Evolutionary conservation across 2,329 filamentous ascomycete genomes (phyloP).

Genomic region (Hypoxylon sp.): DNA sequence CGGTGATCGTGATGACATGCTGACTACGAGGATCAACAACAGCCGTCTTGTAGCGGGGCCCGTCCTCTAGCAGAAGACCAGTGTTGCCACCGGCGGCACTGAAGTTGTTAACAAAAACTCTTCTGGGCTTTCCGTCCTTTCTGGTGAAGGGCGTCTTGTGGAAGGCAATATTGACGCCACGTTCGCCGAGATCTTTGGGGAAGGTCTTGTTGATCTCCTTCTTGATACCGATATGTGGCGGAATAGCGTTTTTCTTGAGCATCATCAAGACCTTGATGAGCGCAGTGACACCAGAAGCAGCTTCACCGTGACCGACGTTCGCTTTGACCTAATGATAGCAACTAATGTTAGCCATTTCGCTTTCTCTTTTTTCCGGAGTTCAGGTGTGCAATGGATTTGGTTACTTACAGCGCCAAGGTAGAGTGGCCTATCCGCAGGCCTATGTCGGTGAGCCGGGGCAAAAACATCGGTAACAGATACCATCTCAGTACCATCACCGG

Average conservation of each 20-base stretch:
- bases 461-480: conserved; percentile 74
- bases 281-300: conserved; percentile 72
- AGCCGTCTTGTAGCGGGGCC: conserved; percentile 56
- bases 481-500: conserved; percentile 87
- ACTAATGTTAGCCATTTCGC: background rate
- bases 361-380: background rate
- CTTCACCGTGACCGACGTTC: conserved; percentile 74
- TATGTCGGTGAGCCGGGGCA: conserved; percentile 62
- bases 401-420: conserved; percentile 67
- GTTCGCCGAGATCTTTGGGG: conserved; percentile 67
- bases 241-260: conserved; percentile 72
- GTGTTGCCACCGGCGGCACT: conserved; percentile 80
- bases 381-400: background rate
- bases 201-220: conserved; percentile 71
- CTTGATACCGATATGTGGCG: conserved; percentile 77
- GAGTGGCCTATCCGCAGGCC: conserved; percentile 65
- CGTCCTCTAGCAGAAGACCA: conserved; percentile 74
- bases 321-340: conserved; percentile 59
- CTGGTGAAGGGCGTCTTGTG: conserved; percentile 65
- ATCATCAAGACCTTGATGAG: conserved; percentile 75
- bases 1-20: conserved; percentile 72
- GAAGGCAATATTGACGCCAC: conserved; percentile 71
- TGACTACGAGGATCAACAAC: conserved; percentile 65
- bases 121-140: conserved; percentile 61
- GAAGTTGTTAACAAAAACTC: conserved; percentile 76